Percentiles rank a stretch among this genome's conserved stretches.
Conservation (phyloP, 768 basidiomycete species). For the Pleurotus djamor region DNA sequence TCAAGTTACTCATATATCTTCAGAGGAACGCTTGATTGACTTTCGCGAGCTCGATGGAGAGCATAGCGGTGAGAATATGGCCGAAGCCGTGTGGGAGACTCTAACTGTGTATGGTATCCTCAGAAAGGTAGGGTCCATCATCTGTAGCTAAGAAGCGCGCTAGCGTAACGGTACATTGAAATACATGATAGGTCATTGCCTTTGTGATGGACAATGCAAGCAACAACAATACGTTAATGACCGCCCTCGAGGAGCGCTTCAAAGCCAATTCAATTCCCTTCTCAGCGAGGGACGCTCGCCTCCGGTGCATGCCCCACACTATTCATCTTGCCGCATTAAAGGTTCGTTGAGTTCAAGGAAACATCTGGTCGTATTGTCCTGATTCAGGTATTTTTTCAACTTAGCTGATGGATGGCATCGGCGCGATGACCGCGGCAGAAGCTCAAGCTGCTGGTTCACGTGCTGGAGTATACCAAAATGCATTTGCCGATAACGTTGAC, state of each 20-base stretch:
- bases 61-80: slow-evolving; percentile 33
- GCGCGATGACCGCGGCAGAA: slow-evolving; percentile 5
- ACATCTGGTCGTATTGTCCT: no score
- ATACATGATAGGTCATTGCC: slow-evolving; percentile 19
- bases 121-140: slow-evolving; percentile 4
- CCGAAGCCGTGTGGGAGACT: slow-evolving; percentile 25
- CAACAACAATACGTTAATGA: slow-evolving; percentile 33
- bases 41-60: slow-evolving; percentile 29
- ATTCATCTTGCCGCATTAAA: slow-evolving; percentile 32
- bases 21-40: slow-evolving; percentile 34
- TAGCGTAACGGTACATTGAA: no score
- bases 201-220: slow-evolving; percentile 32
- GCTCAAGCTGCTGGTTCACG: neutral
- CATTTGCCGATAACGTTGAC: neutral
- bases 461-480: slow-evolving; percentile 8
- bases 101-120: slow-evolving; percentile 21
- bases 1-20: neutral
- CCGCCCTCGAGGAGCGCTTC: slow-evolving; percentile 14
- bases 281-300: slow-evolving; percentile 15
- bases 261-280: slow-evolving; percentile 18
- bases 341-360: no score
- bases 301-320: slow-evolving; percentile 36
- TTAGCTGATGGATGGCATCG: slow-evolving; percentile 12
- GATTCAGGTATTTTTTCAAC: no score
- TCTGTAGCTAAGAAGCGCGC: neutral